Base-by-base conservation (phyloP, 305 asterid species). In the Solanum hybrid region DNA sequence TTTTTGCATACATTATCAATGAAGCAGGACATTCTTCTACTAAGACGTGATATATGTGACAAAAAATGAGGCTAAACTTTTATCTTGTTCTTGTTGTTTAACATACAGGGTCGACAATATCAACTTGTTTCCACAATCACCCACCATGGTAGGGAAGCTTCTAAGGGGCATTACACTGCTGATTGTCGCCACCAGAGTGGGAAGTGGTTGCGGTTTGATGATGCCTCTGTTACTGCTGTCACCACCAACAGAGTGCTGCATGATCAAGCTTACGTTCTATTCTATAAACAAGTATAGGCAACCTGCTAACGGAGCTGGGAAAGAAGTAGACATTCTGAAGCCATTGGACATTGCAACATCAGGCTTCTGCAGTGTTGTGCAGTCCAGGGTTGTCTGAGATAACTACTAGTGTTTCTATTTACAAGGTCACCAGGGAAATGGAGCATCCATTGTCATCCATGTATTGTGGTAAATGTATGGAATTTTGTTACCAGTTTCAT, bases 161-260 rank as follows among this genome's bases (percentile, higher is more conserved):
- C 99, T 0, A 97, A 92, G 92, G 99, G 99, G 46, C 99, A 97
- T 91, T 97, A 97, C 80, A 97, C 99, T 60, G 96, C 98, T 29
- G 98, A 97, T 88, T 95, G 94, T 7, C 93, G 93, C 35, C 79
- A 88, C 87, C 91, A 93, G 14, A 92, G 90, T 71, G 96, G 97
- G 87, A 95, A 91, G 89, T 97, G 99, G 99, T 87, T 97, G 89
- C 95, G 98, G 71, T 97, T 94, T 79, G 99, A 97, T 76, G 99
- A 97, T 66, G 95, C 96, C 72, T 91, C 96, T 84, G 95, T 95
- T 86, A 87, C 92, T 80, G 92, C 95, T 79, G 92, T 97, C 73
- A 79, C 88, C 90, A 91, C 93, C 5, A 92, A 60, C 93, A 93
- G 90, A 90, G 99, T 97, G 86, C 90, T 96, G 82, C 98, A 96